A percentile compares a stretch with the other conserved stretches of the same genome.
These are phyloP conservation scores for Agarophyton chilense DNA, from an alignment of 23 red algal species.

Conservation along the genomic window DNA sequence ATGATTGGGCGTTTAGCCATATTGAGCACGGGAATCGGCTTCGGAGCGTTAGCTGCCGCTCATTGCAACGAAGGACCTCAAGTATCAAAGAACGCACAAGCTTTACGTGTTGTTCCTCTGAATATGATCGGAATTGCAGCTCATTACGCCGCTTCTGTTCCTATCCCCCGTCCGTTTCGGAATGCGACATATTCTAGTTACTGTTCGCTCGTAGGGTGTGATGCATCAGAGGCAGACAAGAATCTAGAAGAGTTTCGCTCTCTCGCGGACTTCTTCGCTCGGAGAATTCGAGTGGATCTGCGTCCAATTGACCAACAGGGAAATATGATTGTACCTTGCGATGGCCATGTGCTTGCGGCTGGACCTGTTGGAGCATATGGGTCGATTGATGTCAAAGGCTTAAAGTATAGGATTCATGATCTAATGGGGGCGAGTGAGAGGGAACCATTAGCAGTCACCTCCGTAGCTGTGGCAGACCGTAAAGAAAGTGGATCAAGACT, in stretches of 20 bases:
- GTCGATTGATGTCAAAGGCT: constrained; percentile 50
- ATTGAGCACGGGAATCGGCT: constrained; percentile 3
- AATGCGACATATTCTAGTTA: constrained; percentile 13
- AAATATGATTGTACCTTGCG: constrained; percentile 38
- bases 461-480: constrained; percentile 45
- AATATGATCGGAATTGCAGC: constrained; percentile 49
- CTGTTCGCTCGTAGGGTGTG: constrained; percentile 51
- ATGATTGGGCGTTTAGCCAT: background rate
- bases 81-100: constrained; percentile 11
- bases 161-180: constrained; percentile 32
- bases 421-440: constrained; percentile 42
- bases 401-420: constrained; percentile 43
- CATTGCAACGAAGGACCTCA: constrained; percentile 42
- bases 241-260: constrained; percentile 28
- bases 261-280: constrained; percentile 41
- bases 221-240: constrained; percentile 25
- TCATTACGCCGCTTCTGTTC: constrained; percentile 47
- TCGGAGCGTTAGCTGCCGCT: constrained; percentile 33
- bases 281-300: constrained; percentile 12
- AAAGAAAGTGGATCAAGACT: constrained; percentile 46
- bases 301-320: constrained; percentile 42
- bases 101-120: constrained; percentile 21
- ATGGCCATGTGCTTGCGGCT: constrained; percentile 39
- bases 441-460: constrained; percentile 40
- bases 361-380: constrained; percentile 60